Conservation (phyloP, 805 yeast species). For the Barnettozyma sucrosica region DNA sequence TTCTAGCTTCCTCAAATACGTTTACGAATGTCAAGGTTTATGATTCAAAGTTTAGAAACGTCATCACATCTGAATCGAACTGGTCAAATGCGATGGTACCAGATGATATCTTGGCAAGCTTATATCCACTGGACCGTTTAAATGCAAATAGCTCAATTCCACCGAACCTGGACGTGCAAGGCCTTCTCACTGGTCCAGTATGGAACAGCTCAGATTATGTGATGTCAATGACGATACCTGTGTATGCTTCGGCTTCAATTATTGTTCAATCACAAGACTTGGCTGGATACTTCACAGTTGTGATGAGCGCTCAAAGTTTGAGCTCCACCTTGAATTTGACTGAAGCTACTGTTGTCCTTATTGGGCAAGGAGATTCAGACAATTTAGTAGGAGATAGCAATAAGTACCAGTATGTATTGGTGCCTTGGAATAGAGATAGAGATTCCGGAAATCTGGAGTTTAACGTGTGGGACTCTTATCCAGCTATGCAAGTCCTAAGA, state of each 20-base stretch:
- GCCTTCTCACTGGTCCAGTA: conserved; percentile 65
- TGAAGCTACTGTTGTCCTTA: conserved; percentile 28
- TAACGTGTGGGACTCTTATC: conserved; percentile 27
- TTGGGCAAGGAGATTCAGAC: conserved; percentile 12
- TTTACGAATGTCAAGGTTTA: conserved; percentile 64
- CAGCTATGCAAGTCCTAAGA: conserved; percentile 32
- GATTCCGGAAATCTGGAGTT: conserved; percentile 19
- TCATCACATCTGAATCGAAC: conserved; percentile 39
- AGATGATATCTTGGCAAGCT: conserved; percentile 27
- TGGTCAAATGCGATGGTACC: conserved; percentile 33
- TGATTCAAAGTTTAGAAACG: conserved; percentile 47
- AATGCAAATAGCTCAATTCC: conserved; percentile 38
- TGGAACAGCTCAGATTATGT: conserved; percentile 40
- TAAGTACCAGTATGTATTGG: conserved; percentile 39
- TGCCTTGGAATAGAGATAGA: conserved; percentile 20
- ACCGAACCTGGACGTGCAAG: conserved; percentile 35
- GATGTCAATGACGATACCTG: conserved; percentile 74
- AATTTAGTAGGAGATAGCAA: conserved; percentile 8
- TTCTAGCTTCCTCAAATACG: conserved; percentile 55
- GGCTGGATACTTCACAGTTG: conserved; percentile 66
- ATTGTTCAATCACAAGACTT: conserved; percentile 41
- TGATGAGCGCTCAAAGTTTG: conserved; percentile 42
- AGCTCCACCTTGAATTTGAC: conserved; percentile 35
- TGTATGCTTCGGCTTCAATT: conserved; percentile 68
- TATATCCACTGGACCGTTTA: conserved; percentile 42